Base-by-base conservation (phyloP, 768 basidiomycete species). In the Glaciozyma martinii region DNA sequence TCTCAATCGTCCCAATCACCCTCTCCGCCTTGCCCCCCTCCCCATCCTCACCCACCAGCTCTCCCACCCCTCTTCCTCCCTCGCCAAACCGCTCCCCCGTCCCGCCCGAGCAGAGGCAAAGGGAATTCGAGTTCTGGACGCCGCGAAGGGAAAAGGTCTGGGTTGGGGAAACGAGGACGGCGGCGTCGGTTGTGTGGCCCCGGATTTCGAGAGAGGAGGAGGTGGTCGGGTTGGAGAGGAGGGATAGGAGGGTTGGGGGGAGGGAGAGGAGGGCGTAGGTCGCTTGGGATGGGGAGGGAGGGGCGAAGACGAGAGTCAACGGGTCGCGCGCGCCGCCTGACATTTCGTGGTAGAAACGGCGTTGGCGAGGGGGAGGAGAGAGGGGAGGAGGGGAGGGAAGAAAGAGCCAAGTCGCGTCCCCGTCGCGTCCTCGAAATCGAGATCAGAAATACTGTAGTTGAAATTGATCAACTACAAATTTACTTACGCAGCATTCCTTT, bases 121-220 rank as follows among this genome's bases (percentile, higher is more conserved):
- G 78, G 0, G 90, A 86, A 76, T 98, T 98, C 23, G 92, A 95
- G 55, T 95, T 79, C 13, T 82, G 81, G n/a, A 98, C 86, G 0
- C 91, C 87, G 61, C 93, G 85, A 32, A 98, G 78, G 3, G 82
- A 74, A 74, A 87, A 99, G 0, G 94, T 98, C 74, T 82, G 84
- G 63, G 85, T 81, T 0, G 80, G 71, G 0, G 92, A 94, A 75
- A 94, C 97, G 13, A 94, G 78, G 0, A 95, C 91, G 0, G 93
- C 94, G 71, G 93, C 87, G 71, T 97, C 92, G 33, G 81, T 81
- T 2, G 83, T 76, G 52, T 84, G 79, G 10, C 93, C 94, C 75
- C 91, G 93, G 77, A 98, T 86, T 32, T 81, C 80, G 60, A 91
- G 75, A 49, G 87, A 87, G 70, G 61, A 63, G 62, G 58, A 61